A percentile compares a stretch with the other conserved stretches of the same genome.
Evolutionary conservation across 148 eudicot species (phyloP).

Genomic region (Heliosperma pusillum): DNA sequence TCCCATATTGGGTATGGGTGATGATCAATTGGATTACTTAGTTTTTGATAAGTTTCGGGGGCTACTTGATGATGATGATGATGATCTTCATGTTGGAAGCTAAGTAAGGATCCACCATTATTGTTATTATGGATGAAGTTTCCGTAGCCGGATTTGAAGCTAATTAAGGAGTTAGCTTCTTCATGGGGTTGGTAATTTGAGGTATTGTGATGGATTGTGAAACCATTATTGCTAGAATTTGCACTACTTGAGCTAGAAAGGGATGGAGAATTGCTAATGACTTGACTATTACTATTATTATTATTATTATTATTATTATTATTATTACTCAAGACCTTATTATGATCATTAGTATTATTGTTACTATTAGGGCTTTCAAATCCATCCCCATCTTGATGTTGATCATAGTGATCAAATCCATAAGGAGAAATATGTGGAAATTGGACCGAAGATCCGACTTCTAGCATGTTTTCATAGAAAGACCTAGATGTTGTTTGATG

Average conservation of each 20-base stretch:
- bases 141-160: conserved; percentile 42
- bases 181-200: conserved; percentile 19
- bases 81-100: conserved; percentile 40
- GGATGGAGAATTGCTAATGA: conserved; percentile 43
- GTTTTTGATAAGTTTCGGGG: background rate
- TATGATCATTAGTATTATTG: conserved; percentile 6
- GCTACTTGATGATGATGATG: background rate
- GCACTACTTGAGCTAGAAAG: conserved; percentile 67
- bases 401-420: conserved; percentile 28
- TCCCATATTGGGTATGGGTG: conserved; percentile 37
- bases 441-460: conserved; percentile 32
- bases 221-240: conserved; percentile 47
- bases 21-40: conserved; percentile 18
- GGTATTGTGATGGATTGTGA: conserved; percentile 27
- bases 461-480: conserved; percentile 36
- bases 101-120: conserved; percentile 49
- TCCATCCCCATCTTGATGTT: conserved; percentile 33
- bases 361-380: conserved; percentile 26
- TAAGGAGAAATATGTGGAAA: conserved; percentile 38
- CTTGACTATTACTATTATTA: conserved; percentile 27
- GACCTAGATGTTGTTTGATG: conserved; percentile 33
- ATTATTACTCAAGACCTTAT: conserved; percentile 18
- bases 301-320: conserved; percentile 12
- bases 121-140: conserved; percentile 16
- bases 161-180: conserved; percentile 10